phyloP scores from a whole-genome alignment of 2,329 filamentous ascomycete genomes.

The Phaeoacremonium minimum region DNA sequence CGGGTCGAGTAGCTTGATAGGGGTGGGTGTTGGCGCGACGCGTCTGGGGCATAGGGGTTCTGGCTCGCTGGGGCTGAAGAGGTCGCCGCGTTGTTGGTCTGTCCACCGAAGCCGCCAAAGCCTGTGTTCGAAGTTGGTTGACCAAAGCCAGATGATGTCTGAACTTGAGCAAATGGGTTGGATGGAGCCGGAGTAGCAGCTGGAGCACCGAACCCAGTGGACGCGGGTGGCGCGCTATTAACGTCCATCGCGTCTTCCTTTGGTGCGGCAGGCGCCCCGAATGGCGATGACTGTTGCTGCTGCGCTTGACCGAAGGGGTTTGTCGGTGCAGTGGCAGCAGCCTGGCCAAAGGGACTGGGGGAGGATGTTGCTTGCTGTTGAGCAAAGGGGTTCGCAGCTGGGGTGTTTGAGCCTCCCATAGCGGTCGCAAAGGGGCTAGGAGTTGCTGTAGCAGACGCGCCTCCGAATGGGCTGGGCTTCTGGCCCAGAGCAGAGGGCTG shows the following conservation, averaged over 20 bases:
- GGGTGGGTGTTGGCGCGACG: constrained; percentile 22
- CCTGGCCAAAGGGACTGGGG: constrained; percentile 7
- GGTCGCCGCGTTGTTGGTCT: background rate
- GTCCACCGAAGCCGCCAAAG: background rate
- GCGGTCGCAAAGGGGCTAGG: constrained; percentile 17
- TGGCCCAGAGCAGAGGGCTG: constrained; percentile 28
- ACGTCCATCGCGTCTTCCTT: background rate
- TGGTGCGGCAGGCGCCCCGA: background rate
- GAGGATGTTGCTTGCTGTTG: constrained; percentile 3
- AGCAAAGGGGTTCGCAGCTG: constrained; percentile 10
- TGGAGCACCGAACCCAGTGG: constrained; percentile 3
- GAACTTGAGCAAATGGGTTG: background rate
- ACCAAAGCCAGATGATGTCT: background rate
- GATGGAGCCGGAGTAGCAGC: constrained; percentile 1
- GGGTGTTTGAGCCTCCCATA: constrained; percentile 1
- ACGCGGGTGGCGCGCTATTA: background rate
- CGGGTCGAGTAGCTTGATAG: constrained; percentile 19
- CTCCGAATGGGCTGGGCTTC: constrained; percentile 21
- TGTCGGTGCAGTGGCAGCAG: background rate
- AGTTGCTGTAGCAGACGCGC: constrained; percentile 2
- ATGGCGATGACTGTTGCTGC: constrained; percentile 1
- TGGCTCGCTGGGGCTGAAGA: background rate
- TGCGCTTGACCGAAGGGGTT: constrained; percentile 19
- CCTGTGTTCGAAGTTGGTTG: background rate
- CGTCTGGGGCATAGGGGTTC: constrained; percentile 16